Evolutionary conservation across 2,329 filamentous ascomycete genomes (phyloP).

Genomic region (Cercospora sp.): DNA sequence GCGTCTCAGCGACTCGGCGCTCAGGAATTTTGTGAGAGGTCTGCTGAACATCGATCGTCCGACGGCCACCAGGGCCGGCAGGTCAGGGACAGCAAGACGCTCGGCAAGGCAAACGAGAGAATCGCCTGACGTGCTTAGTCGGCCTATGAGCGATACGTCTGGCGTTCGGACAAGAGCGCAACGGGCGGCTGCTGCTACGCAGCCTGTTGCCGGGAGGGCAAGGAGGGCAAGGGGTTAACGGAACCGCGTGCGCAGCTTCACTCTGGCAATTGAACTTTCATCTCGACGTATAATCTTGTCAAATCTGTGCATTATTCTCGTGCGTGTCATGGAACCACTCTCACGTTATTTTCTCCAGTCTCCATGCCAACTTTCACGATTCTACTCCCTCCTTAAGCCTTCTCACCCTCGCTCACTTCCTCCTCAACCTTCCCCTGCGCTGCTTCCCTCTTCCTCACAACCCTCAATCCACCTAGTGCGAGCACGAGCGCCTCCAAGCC

Average conservation of each 20-base stretch:
- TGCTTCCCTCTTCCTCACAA: slow-evolving; percentile 57
- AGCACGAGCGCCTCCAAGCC: slow-evolving; percentile 56
- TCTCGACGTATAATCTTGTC: too few relatives aligned
- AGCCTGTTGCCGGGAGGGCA: too few relatives aligned
- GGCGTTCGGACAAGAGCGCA: too few relatives aligned
- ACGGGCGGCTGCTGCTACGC: too few relatives aligned
- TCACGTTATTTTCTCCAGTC: too few relatives aligned
- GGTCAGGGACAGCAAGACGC: background rate
- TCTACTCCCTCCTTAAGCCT: background rate
- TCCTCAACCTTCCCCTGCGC: background rate
- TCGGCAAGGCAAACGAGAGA: background rate
- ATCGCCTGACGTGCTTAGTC: background rate
- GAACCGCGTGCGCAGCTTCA: too few relatives aligned
- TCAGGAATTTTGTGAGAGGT: background rate
- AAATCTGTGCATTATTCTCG: background rate
- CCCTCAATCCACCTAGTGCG: slow-evolving; percentile 57
- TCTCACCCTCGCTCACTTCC: background rate
- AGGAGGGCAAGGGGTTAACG: too few relatives aligned
- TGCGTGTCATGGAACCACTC: too few relatives aligned
- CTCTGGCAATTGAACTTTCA: too few relatives aligned
- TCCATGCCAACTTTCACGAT: too few relatives aligned
- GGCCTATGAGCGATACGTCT: too few relatives aligned
- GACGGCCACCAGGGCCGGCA: background rate
- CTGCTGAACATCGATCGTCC: background rate
- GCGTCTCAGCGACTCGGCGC: too few relatives aligned